Percentiles rank a stretch among this genome's conserved stretches.
Conservation (phyloP, 1,139 yeast species). For the Saccharomyces pastorianus region DNA sequence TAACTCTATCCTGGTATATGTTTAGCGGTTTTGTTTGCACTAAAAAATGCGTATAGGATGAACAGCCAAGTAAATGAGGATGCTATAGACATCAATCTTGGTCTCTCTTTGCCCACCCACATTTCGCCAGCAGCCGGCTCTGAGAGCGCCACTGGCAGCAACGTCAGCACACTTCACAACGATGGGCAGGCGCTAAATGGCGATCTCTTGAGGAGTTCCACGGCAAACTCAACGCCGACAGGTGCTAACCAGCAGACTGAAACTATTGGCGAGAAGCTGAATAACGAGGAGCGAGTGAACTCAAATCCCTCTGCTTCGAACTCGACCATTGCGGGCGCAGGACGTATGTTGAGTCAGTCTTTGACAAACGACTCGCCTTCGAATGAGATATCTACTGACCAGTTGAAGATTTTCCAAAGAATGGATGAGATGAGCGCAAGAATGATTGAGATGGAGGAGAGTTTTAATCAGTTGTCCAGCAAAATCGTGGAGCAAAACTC, state of each 20-base stretch:
- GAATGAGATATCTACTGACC: background rate
- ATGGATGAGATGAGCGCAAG: slow-evolving; percentile 29
- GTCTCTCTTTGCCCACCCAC: background rate
- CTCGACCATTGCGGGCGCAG: background rate
- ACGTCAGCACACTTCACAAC: background rate
- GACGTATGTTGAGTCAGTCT: background rate
- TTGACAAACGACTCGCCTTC: background rate
- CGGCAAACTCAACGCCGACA: background rate
- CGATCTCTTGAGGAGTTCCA: background rate
- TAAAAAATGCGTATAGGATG: background rate
- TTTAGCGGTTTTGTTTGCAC: no score
- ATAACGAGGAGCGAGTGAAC: background rate
- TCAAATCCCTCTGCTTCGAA: background rate
- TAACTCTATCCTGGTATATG: no score
- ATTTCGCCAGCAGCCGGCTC: background rate
- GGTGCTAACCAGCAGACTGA: background rate
- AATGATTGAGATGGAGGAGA: slow-evolving; percentile 27
- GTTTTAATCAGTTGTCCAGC: slow-evolving; percentile 19
- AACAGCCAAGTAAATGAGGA: background rate
- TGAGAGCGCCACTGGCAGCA: background rate
- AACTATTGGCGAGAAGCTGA: background rate
- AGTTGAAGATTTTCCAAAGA: slow-evolving; percentile 22
- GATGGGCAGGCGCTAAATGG: background rate
- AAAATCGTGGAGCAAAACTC: slow-evolving; percentile 19
- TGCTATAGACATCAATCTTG: background rate